phyloP scores from a whole-genome alignment of 805 yeast species.

The Pichia cephalocereana region DNA sequence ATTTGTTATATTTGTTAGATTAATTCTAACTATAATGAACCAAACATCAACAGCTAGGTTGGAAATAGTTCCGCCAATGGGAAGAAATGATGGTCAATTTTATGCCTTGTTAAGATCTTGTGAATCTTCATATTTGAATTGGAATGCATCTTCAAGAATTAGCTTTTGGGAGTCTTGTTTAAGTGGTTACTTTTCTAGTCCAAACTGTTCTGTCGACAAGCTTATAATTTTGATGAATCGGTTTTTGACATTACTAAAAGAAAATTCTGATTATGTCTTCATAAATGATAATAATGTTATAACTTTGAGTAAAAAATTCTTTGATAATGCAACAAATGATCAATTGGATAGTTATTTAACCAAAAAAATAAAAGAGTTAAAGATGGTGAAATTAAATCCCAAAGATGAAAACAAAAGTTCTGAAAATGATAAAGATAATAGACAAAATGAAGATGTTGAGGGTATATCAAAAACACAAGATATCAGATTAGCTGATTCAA shows the following conservation, averaged over 20 bases:
- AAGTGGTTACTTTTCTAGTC: neutral
- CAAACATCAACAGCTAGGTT: neutral
- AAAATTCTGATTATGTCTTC: neutral
- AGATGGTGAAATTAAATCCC: no score
- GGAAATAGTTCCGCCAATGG: neutral
- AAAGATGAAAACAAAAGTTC: no score
- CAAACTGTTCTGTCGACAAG: neutral
- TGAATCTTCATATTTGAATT: neutral
- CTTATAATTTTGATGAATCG: neutral
- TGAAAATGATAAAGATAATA: neutral
- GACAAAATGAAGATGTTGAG: neutral
- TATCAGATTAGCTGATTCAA: neutral
- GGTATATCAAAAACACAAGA: neutral
- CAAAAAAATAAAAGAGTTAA: neutral
- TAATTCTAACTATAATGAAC: neutral
- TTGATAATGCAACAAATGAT: neutral
- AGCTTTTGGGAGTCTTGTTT: neutral
- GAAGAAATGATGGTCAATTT: neutral
- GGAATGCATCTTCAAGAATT: neutral
- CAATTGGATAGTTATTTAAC: neutral
- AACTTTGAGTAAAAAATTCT: neutral
- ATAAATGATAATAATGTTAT: neutral
- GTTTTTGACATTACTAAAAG: neutral
- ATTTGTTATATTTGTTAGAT: neutral
- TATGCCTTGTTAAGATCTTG: neutral